Base-by-base conservation (phyloP, 768 basidiomycete species). In the Tricholoma sp. region DNA sequence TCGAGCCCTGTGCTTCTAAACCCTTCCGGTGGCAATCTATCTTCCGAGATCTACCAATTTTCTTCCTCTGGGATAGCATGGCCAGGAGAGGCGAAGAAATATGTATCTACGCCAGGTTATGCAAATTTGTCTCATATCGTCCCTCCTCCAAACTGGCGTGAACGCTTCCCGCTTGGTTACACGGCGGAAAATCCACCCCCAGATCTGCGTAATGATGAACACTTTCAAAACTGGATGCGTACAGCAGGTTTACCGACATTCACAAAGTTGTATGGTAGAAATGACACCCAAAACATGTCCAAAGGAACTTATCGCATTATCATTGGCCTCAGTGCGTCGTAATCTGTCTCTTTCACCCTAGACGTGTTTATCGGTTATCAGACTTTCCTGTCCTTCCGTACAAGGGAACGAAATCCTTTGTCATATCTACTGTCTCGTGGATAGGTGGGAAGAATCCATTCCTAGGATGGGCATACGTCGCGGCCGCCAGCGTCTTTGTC, bases 151-250 rank as follows among this genome's bases (percentile, higher is more conserved):
- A 98, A 97, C 72, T 99, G 97, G 97, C 70, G 63, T 1, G 66
- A 70, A 31, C 80, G 79, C 55, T 98, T 78, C 74, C 92, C 93
- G 1, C 69, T 88, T 59, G 81, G 81, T 56, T 98, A 97, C 65
- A 84, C 83, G 3, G 67, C 73, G 1, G 71, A 71, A 4, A 83
- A 78, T 59, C 82, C 81, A 14, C 85, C 87, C 18, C 95, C 94
- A 1, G 75, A 97, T 67, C 76, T 98, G 34, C 74, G 77, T 53
- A 62, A 63, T 2, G 87, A 98, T 66, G 91, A 98, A 71, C 94
- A 91, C 65, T 98, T 99, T 78, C 96, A 98, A 73, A 95, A 96
- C 68, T 99, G 97, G 97, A 99, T 99, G 97, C 84, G 96, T 57
- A 97, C 95, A 2, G 93, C 97, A 0, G 97, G 96, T 11, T 72